Conservation (phyloP, 176 grass and related monocot species). For the Zoysia pacifica region DNA sequence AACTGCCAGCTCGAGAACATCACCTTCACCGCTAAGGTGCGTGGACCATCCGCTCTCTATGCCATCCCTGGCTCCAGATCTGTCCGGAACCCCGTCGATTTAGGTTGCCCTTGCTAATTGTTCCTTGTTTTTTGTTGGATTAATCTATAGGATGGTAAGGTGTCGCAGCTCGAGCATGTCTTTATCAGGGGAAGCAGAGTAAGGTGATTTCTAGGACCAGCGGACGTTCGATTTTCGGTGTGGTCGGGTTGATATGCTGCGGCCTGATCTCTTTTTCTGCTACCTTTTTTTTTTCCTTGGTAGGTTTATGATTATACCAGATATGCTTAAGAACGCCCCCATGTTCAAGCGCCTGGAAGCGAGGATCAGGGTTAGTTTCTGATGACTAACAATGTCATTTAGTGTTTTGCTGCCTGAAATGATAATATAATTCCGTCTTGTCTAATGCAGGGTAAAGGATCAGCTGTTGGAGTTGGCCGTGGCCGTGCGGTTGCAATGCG, state of each 20-base stretch:
- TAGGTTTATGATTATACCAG: conserved; percentile 81
- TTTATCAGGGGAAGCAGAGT: conserved; percentile 70
- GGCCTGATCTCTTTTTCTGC: neutral
- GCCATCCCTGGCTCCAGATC: conserved; percentile 10
- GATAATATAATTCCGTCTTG: too few species aligned
- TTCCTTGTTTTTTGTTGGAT: neutral
- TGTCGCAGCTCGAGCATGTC: conserved; percentile 67
- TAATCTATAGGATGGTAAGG: conserved; percentile 55
- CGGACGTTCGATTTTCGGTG: neutral
- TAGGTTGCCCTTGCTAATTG: conserved; percentile 9
- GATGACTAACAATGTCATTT: neutral
- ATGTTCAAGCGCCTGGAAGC: conserved; percentile 60
- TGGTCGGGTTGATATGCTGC: neutral
- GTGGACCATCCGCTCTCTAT: neutral
- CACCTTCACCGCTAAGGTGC: conserved; percentile 55
- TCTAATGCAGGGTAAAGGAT: conserved; percentile 51
- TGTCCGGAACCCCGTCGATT: conserved; percentile 23
- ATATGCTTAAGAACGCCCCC: conserved; percentile 79
- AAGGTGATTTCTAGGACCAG: conserved; percentile 37
- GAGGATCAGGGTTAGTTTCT: conserved; percentile 40
- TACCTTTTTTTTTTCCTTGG: neutral
- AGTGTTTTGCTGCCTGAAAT: too few species aligned
- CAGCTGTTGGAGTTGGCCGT: conserved; percentile 65
- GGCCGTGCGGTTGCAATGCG: conserved; percentile 64
- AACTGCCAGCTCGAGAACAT: conserved; percentile 56